Base-by-base conservation (phyloP, 352 stramenopile genomes). In the Phytophthora kernoviae region DNA sequence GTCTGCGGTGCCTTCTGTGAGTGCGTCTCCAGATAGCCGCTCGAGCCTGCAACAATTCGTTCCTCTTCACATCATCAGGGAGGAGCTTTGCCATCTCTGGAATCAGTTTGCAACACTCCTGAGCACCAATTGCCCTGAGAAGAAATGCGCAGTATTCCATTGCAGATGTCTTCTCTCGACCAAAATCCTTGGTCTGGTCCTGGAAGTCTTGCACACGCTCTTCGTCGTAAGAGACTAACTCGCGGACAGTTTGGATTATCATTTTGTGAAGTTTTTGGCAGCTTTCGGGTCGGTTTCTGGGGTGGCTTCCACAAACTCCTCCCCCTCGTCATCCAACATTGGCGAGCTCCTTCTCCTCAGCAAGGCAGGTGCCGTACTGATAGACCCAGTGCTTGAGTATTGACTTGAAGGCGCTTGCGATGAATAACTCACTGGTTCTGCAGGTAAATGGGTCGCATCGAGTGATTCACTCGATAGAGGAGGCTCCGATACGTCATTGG, bases 91-190 rank as follows among this genome's bases (percentile, higher is more conserved):
- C 84, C 84, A 93, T 93, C 70, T 87, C 60, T 3, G 71, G 79
- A 17, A 93, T 87, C 24, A 93, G 56, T n/a, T 82, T 75, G 24
- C 77, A 88, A 51, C 84, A 87, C 44, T 90, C 75, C 26, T 90
- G 80, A 17, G 75, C 68, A 15, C 84, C 84, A 21, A 93, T 65
- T 8, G 79, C 78, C 3, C 84, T 81, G 22, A 90, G 73, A 5
- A 93, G 62, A 54, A 91, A 93, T 7, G 84, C 79, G 36, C 80
- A 88, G 54, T 91, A 91, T 39, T 91, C 82, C n/a, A 79, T 89
- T 0, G 78, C 81, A 37, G 79, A 80, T 9, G 70, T 83, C 53
- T 88, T 84, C 1, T 79, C 77, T 10, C 80, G 75, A 4, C 84
- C 84, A 67, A 91, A 93, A 53, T 93, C 82, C 51, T 77, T 88